A percentile compares a stretch with the other conserved stretches of the same genome.
phyloP scores from a whole-genome alignment of 2,329 filamentous ascomycete species.

The Pyrenochaeta sp. region DNA sequence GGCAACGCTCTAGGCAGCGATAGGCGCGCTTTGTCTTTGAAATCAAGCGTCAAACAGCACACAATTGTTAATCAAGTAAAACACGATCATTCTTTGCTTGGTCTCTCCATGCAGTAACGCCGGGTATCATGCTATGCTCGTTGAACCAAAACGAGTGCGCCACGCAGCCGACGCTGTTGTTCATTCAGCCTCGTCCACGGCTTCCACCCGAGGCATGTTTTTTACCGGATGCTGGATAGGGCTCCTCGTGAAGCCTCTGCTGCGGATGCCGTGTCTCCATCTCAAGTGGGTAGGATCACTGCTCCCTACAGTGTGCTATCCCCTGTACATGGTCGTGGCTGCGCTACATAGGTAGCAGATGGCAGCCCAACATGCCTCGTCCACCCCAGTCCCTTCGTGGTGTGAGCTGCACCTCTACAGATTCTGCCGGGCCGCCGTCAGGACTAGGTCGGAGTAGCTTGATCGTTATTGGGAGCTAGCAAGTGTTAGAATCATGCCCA shows the following conservation, averaged over 20 bases:
- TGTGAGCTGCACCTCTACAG: slow-evolving; percentile 75
- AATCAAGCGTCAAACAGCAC: slow-evolving; percentile 14
- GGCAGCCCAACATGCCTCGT: slow-evolving; percentile 86
- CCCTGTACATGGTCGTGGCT: not conserved
- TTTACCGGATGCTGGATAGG: not conserved
- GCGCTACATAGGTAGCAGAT: slow-evolving; percentile 78
- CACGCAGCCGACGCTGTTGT: slow-evolving; percentile 41
- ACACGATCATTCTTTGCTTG: not conserved
- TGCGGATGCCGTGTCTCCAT: not conserved
- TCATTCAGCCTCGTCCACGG: slow-evolving; percentile 3
- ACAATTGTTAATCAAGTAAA: not conserved
- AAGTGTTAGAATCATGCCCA: slow-evolving; percentile 31
- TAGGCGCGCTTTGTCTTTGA: slow-evolving; percentile 24
- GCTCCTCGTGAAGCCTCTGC: not conserved
- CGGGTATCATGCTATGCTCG: slow-evolving; percentile 49
- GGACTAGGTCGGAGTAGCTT: slow-evolving; percentile 63
- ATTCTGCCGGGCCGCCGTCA: slow-evolving; percentile 45
- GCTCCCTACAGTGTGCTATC: not conserved
- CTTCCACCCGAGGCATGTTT: not conserved
- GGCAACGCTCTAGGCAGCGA: slow-evolving; percentile 32
- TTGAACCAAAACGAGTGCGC: slow-evolving; percentile 44
- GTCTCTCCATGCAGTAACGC: slow-evolving; percentile 30
- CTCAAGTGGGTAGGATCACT: not conserved
- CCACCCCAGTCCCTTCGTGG: slow-evolving; percentile 89
- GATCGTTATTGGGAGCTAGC: slow-evolving; percentile 74